These are phyloP conservation scores for Pistacia integerrima DNA, from an alignment of 345 rosid genomes.

Conservation along the genomic window DNA sequence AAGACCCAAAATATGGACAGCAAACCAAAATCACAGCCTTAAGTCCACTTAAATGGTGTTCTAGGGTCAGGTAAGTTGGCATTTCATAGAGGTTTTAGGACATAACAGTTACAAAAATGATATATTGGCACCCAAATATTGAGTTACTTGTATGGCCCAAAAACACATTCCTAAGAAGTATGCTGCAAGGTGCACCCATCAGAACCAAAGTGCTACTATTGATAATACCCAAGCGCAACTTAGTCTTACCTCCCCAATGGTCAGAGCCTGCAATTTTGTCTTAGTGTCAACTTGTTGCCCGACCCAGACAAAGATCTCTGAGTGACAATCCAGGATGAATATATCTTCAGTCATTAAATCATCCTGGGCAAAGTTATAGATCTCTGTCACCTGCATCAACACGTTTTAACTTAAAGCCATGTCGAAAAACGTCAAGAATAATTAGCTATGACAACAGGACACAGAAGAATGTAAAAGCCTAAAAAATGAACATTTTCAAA, in stretches of 20 bases:
- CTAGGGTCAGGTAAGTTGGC: slow-evolving; percentile 1
- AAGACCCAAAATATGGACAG: background rate
- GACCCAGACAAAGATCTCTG: slow-evolving; percentile 89
- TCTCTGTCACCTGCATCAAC: slow-evolving; percentile 76
- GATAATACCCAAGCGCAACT: background rate
- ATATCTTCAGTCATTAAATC: slow-evolving; percentile 99
- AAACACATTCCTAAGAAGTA: background rate
- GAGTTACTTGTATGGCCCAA: background rate
- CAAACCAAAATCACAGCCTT: background rate
- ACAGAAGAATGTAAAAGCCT: background rate
- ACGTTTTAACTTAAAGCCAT: slow-evolving; percentile 15
- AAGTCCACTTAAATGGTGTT: background rate
- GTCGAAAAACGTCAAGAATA: background rate
- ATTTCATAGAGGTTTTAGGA: background rate
- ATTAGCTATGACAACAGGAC: background rate
- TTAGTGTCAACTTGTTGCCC: slow-evolving; percentile 88
- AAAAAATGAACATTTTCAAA: background rate
- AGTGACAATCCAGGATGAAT: slow-evolving; percentile 86
- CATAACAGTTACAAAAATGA: background rate
- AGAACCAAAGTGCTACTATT: background rate
- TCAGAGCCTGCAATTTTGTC: slow-evolving; percentile 63
- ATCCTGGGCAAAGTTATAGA: slow-evolving; percentile 87
- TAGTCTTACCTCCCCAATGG: slow-evolving; percentile 78
- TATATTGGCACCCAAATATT: background rate
- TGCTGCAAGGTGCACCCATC: background rate